Percentiles rank a stretch among this genome's conserved stretches.
These are phyloP conservation scores for Lactarius quietus DNA, from an alignment of 768 basidiomycete genomes.

Conservation along the genomic window DNA sequence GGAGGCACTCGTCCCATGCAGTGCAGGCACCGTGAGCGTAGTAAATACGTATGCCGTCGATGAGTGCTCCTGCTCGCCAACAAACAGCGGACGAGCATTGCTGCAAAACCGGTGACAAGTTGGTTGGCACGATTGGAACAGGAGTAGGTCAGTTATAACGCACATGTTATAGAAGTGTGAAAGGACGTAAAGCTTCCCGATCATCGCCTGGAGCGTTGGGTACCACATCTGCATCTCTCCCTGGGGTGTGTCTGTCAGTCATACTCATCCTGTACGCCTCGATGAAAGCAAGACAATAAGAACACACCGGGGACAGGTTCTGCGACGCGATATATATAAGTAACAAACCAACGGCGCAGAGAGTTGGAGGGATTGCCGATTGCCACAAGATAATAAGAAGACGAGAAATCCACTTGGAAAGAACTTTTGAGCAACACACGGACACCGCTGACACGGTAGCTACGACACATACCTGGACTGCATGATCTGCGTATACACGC, in stretches of 20 bases:
- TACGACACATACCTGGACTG: not conserved
- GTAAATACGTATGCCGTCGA: not conserved
- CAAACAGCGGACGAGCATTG: not conserved
- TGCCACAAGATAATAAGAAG: conserved; percentile 4
- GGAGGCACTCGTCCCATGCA: not conserved
- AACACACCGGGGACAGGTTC: not conserved
- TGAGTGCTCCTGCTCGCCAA: not conserved
- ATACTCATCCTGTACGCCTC: not conserved
- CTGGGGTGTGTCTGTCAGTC: conserved; percentile 1
- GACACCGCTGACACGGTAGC: too few relatives aligned
- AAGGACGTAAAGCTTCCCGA: conserved; percentile 11
- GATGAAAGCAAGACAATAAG: too few relatives aligned
- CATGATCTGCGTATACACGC: not conserved
- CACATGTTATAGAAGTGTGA: conserved; percentile 12
- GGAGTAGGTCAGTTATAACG: not conserved
- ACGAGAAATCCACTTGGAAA: not conserved
- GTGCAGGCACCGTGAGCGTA: not conserved
- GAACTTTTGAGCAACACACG: not conserved
- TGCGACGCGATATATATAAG: not conserved
- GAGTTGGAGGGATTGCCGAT: conserved; percentile 13
- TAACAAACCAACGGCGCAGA: not conserved
- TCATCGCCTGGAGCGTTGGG: conserved; percentile 8
- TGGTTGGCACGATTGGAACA: not conserved
- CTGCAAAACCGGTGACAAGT: not conserved
- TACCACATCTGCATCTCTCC: not conserved